Base-by-base conservation (phyloP, 2,329 filamentous ascomycete species). In the Ophiostoma sp. region DNA sequence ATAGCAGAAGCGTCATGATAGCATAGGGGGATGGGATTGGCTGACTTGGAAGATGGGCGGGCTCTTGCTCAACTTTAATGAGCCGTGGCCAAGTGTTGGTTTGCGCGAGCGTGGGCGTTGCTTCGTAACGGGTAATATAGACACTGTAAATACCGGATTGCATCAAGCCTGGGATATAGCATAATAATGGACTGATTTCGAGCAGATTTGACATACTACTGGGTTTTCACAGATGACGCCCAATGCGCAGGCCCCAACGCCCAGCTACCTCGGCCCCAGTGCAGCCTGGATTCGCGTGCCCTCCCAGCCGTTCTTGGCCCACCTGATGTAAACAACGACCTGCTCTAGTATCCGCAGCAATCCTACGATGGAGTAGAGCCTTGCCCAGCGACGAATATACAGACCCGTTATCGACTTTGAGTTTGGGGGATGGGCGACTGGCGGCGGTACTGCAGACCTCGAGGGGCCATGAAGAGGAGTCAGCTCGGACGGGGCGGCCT, bases 301-400 rank as follows among this genome's bases (percentile, higher is more conserved):
- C 49, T 71, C 68, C 7, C 70, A 69, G 16, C 73, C 72, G 2
- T 52, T 27, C 41, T 66, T 65, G 41, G 65, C 4, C 62, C 70
- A 67, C 45, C 67, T 42, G 14, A 71, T 14, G 16, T 36, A 60
- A 2, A 38, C 45, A n/a, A 73, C 42, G 14, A 70, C 52, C 6
- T 64, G 44, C 18, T 66, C 70, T 2, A 72, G 7, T 1, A 67
- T 7, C 14, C 68, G 68, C 55, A 71, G 8, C 5, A 72, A 41
- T 16, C 65, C 72, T 5, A 67, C 60, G 2, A 69, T 55, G 16
- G 63, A 40, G 66, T 69, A 69, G 12, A 72, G 72, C 45, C 69
- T 60, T 1, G 67, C 41, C 72, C 72, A 73, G 65, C 72, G 71
- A 36, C 72, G 72, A 12, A 73, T 16, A 47, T 69, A 70, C 38